These are phyloP conservation scores for Combretum micranthum DNA, from an alignment of 345 rosid species.

Conservation along the genomic window DNA sequence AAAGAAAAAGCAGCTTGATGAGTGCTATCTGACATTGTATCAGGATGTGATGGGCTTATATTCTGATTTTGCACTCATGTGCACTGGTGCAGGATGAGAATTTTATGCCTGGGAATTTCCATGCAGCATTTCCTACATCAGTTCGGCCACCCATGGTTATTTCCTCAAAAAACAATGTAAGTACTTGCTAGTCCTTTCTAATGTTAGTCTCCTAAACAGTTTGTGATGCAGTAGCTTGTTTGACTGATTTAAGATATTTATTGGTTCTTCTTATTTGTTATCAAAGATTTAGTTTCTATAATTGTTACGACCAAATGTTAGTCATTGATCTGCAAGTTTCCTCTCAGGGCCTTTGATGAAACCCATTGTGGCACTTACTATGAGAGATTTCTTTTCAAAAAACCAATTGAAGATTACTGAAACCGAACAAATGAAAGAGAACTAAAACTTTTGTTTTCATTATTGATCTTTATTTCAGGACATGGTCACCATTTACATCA, in stretches of 20 bases:
- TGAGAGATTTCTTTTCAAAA: too few relatives aligned
- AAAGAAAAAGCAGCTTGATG: not conserved
- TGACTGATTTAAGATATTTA: not conserved
- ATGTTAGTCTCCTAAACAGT: not conserved
- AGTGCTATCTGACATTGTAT: too few relatives aligned
- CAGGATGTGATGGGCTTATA: not conserved
- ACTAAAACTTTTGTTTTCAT: not conserved
- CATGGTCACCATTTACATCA: constrained; percentile 30
- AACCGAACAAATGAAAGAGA: too few relatives aligned
- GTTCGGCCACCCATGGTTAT: constrained; percentile 33
- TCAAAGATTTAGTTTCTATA: too few relatives aligned
- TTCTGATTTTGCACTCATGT: not conserved
- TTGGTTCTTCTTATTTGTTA: not conserved
- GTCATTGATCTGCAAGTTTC: too few relatives aligned
- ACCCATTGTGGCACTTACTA: too few relatives aligned
- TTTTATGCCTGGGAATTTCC: constrained; percentile 29
- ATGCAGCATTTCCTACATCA: constrained; percentile 29
- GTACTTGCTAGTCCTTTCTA: constrained; percentile 14
- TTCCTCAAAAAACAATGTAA: constrained; percentile 56
- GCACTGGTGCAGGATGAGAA: constrained; percentile 40
- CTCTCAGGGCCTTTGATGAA: too few relatives aligned
- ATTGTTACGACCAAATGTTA: too few relatives aligned
- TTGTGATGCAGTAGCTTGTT: not conserved
- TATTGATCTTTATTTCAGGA: constrained; percentile 31
- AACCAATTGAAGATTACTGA: too few relatives aligned